Evolutionary conservation across 176 grass and related monocot species (phyloP), one percentile per base, ranked within the genome.

Genomic region (Poa pratensis): DNA sequence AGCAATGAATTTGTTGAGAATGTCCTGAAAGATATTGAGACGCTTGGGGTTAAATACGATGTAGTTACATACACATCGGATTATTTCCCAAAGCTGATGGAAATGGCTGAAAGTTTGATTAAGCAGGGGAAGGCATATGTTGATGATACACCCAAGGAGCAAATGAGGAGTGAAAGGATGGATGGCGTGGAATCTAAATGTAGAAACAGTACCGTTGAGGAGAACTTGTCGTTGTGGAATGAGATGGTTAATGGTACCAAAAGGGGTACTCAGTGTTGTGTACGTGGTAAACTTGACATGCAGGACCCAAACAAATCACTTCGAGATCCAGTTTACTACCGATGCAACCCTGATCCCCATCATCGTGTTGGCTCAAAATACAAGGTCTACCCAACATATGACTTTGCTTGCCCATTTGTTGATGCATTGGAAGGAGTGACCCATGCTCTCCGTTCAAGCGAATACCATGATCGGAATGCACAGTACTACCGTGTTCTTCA

Each of bases 401-500:
- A 98, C 78, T 95, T 98, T 82, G 96, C 96, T 84, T 98, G 96
- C 64, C 96, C 96, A 24, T 98, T 94, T 81, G 96, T 95, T 26
- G 93, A 98, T 86, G 86, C 96, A 3, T 78, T 80, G 19, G 93
- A 98, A 76, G 96, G 93, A 3, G 81, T 91, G n/a, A 92, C 96
- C 64, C 93, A 95, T 90, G 96, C 91, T 58, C 89, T 98, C 39
- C 88, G 93, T 27, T 95, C 89, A 80, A 98, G 95, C 77, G 95
- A 98, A 84, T 95, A 98, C 76, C 96, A 98, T 90, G 96, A 98
- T 69, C 84, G 93, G 23, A 98, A 95, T 7, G 89, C 91, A 69
- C 89, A 95, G 60, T 93, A 98, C 72, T 42, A 98, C 75, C 88
- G 86, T 17, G 92, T 98, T 60, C 87, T 94, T 88, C 57, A 93